Percentiles rank a stretch among this genome's conserved stretches.
Conservation (phyloP, 108 stramenopile species). For the Cyclotella distinguenda region DNA sequence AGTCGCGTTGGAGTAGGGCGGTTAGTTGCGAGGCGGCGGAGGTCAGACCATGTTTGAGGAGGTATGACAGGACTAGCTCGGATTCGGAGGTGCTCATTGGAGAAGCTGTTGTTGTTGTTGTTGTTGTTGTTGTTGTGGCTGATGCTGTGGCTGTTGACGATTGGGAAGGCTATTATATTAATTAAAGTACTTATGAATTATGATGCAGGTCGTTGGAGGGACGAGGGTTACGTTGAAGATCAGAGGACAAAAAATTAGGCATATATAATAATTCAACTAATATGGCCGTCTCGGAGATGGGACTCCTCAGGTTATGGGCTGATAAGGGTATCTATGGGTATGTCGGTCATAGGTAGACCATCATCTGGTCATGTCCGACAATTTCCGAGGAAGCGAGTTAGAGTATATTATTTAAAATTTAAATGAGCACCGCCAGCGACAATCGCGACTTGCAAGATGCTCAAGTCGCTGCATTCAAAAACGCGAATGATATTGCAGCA, state of each 20-base stretch:
- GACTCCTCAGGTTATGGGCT: neutral
- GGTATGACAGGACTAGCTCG: constrained; percentile 10
- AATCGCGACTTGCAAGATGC: too few relatives aligned
- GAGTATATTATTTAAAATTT: too few relatives aligned
- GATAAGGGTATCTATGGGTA: neutral
- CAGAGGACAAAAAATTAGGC: too few relatives aligned
- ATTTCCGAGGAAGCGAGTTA: too few relatives aligned
- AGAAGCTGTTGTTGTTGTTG: neutral
- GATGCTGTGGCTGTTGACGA: constrained; percentile 2
- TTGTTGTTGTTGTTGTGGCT: neutral
- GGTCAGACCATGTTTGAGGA: constrained; percentile 4
- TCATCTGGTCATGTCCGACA: too few relatives aligned
- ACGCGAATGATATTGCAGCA: too few relatives aligned
- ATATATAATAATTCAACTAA: neutral
- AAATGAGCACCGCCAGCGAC: too few relatives aligned
- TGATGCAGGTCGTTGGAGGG: neutral
- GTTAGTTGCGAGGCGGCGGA: neutral
- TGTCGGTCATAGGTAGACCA: too few relatives aligned
- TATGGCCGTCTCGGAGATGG: neutral
- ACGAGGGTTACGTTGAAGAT: too few relatives aligned
- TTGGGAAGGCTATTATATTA: too few relatives aligned
- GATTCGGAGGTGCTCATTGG: constrained; percentile 12
- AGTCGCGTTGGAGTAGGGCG: neutral
- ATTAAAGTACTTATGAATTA: too few relatives aligned
- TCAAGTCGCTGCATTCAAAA: too few relatives aligned